A percentile compares a stretch with the other conserved stretches of the same genome.
Conservation (phyloP, 2,329 filamentous ascomycete genomes). For the Tolypocladium ovalisporum region DNA sequence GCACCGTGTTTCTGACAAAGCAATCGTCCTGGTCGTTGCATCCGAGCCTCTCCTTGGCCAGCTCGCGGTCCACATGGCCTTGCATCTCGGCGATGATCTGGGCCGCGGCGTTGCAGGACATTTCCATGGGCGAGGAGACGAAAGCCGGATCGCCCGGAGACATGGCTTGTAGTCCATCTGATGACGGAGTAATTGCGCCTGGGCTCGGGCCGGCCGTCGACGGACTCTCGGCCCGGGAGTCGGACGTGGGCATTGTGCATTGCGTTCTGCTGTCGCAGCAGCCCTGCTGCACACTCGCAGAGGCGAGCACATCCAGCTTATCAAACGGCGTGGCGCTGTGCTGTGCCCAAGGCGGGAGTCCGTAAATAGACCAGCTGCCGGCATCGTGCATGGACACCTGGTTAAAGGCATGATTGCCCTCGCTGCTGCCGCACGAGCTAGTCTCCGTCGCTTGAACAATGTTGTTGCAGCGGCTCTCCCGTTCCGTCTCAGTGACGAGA, state of each 20-base stretch:
- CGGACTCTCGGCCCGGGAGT: constrained; percentile 12
- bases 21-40: constrained; percentile 16
- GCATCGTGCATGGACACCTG: not conserved
- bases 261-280: constrained; percentile 12
- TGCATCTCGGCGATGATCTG: constrained; percentile 29
- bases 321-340: constrained; percentile 14
- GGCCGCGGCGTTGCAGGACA: constrained; percentile 23
- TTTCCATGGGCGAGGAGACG: constrained; percentile 18
- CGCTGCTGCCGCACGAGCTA: not conserved
- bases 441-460: not conserved
- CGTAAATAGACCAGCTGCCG: not conserved
- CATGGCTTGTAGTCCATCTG: constrained; percentile 2
- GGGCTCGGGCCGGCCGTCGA: constrained; percentile 10
- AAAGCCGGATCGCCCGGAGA: constrained; percentile 7
- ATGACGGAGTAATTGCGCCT: constrained; percentile 10
- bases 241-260: constrained; percentile 7
- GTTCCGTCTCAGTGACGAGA: not conserved
- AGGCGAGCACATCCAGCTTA: constrained; percentile 26
- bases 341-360: not conserved
- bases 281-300: constrained; percentile 21
- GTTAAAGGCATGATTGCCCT: not conserved
- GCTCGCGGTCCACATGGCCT: constrained; percentile 16
- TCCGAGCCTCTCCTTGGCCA: constrained; percentile 17
- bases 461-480: not conserved
- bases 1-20: constrained; percentile 21